Evolutionary conservation across 2,329 filamentous ascomycete genomes (phyloP), one percentile per base, ranked within the genome.

Genomic region (Rosellinia necatrix): DNA sequence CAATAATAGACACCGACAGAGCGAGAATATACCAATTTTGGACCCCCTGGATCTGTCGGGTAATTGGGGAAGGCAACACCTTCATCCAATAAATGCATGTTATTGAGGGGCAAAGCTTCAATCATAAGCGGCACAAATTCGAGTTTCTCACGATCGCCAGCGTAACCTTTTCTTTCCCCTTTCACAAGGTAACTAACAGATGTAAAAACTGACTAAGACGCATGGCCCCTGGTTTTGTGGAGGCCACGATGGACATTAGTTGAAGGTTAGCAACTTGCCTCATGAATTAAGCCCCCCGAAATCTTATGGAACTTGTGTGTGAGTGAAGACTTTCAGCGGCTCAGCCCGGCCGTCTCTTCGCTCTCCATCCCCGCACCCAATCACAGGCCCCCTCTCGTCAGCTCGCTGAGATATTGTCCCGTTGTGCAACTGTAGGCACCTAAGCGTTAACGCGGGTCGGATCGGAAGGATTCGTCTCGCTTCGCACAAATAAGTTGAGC

Each of bases 1-100:
- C 58, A 60, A 60, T 60, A 32, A 52, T 30, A 54, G 54, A 49
- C 30, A 17, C 37, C 29, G 49, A 48, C 21, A 46, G 49, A 47
- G 49, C 37, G 46, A 58, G 32, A 35, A 17, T 32, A 47, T 43
- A 15, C 42, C 41, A 44, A 44, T 56, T 53, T 40, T n/a, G 48
- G 22, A 41, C 30, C 52, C 53, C 52, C 32, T 29, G 25, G n/a
- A 25, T 52, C 21, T 2, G 43, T 53, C 43, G 43, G 30, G 40
- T 32, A 37, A 53, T 41, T 12, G 22, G 30, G 21, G 44, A 21
- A 8, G 15, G 17, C 29, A 8, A 35, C 17, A 37, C 41, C n/a
- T 21, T 54, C n/a, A 17, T 41, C 44, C 49, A 47, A 53, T 43
- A 10, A 32, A 21, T 22, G 10, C 24, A 43, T 34, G 27, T 30